Base-by-base conservation (phyloP, 345 rosid species). In the Eucalyptus sp. region DNA sequence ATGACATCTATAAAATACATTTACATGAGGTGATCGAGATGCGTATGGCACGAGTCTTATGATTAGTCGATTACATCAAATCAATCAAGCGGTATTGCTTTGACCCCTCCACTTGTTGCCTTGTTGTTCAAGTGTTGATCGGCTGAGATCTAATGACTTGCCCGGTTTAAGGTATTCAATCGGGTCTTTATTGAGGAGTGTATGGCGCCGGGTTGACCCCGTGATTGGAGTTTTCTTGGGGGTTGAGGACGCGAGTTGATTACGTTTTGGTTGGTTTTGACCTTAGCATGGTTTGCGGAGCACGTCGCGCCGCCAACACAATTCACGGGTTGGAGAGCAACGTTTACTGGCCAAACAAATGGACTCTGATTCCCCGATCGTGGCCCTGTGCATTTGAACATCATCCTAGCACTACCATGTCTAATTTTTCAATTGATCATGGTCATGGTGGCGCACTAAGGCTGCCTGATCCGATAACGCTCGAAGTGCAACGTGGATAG, bases 31-130 rank as follows among this genome's bases (percentile, higher is more conserved):
- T 6, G 48, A 76, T 20, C 15, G 48, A 76, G 48, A 2, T 76
- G 84, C 48, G 0, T 5, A 43, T 4, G 2, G 8, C 12, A 41
- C 4, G 14, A 9, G 14, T 11, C 24, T 2, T 5, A 8, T 37
- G 46, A 71, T 71, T 71, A 13, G 27, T 71, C 4, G 27, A 37
- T 71, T 18, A 71, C 13, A 10, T 37, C 16, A 4, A 5, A 76
- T 76, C 16, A 10, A 20, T 41, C 3, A 2, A 43, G 7, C 8
- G 24, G 24, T 11, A 20, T 11, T 76, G 84, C 27, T 76, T 22
- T 6, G 27, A 41, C 84, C 48, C 2, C 8, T 12, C 5, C 29
- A 3, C 27, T 6, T 10, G 48, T 22, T 20, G 84, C 83, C 48
- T 41, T 2, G 24, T 41, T 20, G 27, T 11, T 76, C 29, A 0